Base-by-base conservation (phyloP, 305 asterid species). In the Fraxinus baroniana region DNA sequence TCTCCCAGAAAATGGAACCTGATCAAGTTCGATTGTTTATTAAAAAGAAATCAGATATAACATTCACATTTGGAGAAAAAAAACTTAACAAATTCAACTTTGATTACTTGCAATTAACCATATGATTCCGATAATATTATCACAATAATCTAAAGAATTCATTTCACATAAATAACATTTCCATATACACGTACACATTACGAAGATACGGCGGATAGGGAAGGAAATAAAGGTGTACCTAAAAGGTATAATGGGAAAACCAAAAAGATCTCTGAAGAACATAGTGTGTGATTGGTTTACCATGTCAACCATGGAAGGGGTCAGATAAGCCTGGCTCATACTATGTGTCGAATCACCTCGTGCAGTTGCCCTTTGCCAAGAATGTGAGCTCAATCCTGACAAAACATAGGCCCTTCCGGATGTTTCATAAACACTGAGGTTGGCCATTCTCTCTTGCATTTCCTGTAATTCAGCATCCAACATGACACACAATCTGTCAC, bases 351-450 rank as follows among this genome's bases (percentile, higher is more conserved):
- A 95, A 84, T 95, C 95, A 9, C 99, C 98, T 1, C 97, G 86
- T 1, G 96, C 95, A 0, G 99, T 96, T 4, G 99, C 98, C 84
- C 99, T 92, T 88, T 96, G 99, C 97, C 97, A 93, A 5, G 94
- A 92, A 74, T 96, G 99, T 12, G 99, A 96, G 88, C 99, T 96
- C 81, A 96, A 79, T 33, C 99, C 99, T 0, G 99, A 94, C 74
- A 96, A 73, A 13, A 96, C 92, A 52, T 96, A 96, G 44, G 99
- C 98, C 87, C 99, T 85, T 0, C 99, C 99, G 0, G 97, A 92
- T 0, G 92, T 79, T 87, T 92, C 98, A 37, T 94, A 96, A 4
- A 86, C 84, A 0, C 78, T 95, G 20, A 92, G 91, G 81, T 84
- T 91, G 1, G 89, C 87, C 99, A 96, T 96, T 83, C 99, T 89